Evolutionary conservation across 73 alveolate species (phyloP).

Genomic region (Paramecium sonneborni): DNA sequence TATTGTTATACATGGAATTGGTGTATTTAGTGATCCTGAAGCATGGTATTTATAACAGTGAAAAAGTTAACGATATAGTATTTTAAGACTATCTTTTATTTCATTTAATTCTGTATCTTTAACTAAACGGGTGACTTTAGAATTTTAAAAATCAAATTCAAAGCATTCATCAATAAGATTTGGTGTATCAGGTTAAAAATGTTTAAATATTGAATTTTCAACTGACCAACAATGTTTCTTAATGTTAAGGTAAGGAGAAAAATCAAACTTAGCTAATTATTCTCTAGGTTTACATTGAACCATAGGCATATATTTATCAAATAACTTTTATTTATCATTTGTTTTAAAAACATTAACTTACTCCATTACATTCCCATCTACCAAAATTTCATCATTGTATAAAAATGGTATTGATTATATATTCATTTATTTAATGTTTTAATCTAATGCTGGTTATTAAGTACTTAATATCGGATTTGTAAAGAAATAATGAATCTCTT

Average conservation of each 20-base stretch:
- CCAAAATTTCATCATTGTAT: conserved; percentile 35
- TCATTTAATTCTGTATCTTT: conserved; percentile 19
- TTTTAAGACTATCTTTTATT: neutral
- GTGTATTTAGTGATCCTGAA: neutral
- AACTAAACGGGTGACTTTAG: neutral
- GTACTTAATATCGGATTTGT: conserved; percentile 35
- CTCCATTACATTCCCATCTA: conserved; percentile 32
- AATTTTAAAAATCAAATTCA: conserved; percentile 32
- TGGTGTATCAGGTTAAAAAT: conserved; percentile 21
- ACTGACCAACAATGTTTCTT: conserved; percentile 15
- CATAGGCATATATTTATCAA: conserved; percentile 27
- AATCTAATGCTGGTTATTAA: neutral
- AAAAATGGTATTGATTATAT: neutral
- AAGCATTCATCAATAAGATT: neutral
- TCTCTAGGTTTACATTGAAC: conserved; percentile 39
- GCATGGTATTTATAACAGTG: conserved; percentile 32
- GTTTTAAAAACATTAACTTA: neutral
- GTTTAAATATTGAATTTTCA: conserved; percentile 26
- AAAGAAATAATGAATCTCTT: conserved; percentile 72
- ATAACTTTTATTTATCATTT: neutral
- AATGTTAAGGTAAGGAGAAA: conserved; percentile 13
- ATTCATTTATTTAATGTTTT: neutral
- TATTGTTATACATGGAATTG: neutral
- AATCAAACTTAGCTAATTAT: neutral
- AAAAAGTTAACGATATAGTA: neutral